Evolutionary conservation across 2,329 filamentous ascomycete species (phyloP), one percentile per base, ranked within the genome.

Genomic region (Ceratocystis cubensis): DNA sequence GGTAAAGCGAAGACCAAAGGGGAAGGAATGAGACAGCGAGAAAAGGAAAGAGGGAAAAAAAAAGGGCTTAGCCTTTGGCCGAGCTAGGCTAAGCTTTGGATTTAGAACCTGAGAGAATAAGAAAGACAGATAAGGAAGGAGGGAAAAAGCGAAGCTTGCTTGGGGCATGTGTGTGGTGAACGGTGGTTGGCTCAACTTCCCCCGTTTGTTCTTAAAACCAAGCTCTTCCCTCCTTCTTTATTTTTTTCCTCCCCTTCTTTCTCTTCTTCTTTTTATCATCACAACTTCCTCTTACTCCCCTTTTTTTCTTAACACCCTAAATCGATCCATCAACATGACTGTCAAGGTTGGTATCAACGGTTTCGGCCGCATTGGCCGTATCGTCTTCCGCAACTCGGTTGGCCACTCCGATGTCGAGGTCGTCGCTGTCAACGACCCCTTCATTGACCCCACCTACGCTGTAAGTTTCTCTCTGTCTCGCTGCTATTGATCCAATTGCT

Each of bases 341-440:
- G 78, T 82, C 77, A 85, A 95, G 86, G 90, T 95, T 78, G 91
- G 91, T 79, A 96, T 96, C 88, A 97, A 96, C 88, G 93, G 94
- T 80, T 99, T 99, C 84, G 94, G 94, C 83, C 92, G 94, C 81
- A 99, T 99, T 81, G 94, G 94, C 76, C 89, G 94, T 79, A 96
- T 99, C 79, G 88, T 97, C 84, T 94, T 97, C 89, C 91, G 93
- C 83, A 97, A 96, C 83, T 90, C 93, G 75, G 78, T 95, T 77
- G 88, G 95, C 86, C 88, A 93, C 81, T 80, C 84, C 74, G 88
- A 95, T 69, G 89, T 97, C 76, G 84, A 96, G 75, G 84, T 99
- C 75, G 91, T 96, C 75, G 93, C 94, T 74, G 91, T 96, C 82
- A 97, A 99, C 85, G 94, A 97, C 79, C 94, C 94, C 74, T 97